A percentile compares a stretch with the other conserved stretches of the same genome.
phyloP scores from a whole-genome alignment of 1,284 basidiomycete species.

The Austroboletus novae-zelandiae region DNA sequence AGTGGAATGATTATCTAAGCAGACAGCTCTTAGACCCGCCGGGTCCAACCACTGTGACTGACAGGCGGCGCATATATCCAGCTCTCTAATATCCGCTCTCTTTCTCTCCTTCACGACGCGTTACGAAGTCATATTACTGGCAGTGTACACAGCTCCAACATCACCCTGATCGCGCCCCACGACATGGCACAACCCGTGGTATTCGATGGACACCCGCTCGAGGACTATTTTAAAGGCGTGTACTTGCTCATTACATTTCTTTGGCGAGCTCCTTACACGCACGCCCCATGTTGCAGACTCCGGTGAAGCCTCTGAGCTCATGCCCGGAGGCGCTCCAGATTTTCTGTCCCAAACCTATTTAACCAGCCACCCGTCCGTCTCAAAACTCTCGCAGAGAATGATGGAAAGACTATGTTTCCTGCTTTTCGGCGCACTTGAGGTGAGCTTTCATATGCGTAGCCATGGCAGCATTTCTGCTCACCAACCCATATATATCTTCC shows the following conservation, averaged over 20 bases:
- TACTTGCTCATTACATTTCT: conserved; percentile 8
- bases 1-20: too few relatives aligned
- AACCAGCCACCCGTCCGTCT: conserved; percentile 10
- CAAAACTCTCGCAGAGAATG: conserved; percentile 24
- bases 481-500: background rate
- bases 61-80: too few relatives aligned
- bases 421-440: conserved; percentile 24
- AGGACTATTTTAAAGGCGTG: conserved; percentile 69
- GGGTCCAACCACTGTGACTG: too few relatives aligned
- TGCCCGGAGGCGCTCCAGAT: conserved; percentile 36
- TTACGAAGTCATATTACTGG: conserved; percentile 17
- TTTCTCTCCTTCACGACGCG: conserved; percentile 24
- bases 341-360: conserved; percentile 20
- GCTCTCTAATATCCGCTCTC: conserved; percentile 3
- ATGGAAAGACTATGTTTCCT: conserved; percentile 25
- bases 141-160: conserved; percentile 23
- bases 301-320: conserved; percentile 49
- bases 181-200: conserved; percentile 69
- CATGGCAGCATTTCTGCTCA: conserved; percentile 12
- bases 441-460: conserved; percentile 17
- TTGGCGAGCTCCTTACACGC: conserved; percentile 13
- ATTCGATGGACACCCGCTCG: conserved; percentile 74
- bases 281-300: conserved; percentile 41
- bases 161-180: conserved; percentile 4
- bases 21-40: too few relatives aligned